Evolutionary conservation across 2,329 filamentous ascomycete species (phyloP).

Genomic region (Neonectria sp.): DNA sequence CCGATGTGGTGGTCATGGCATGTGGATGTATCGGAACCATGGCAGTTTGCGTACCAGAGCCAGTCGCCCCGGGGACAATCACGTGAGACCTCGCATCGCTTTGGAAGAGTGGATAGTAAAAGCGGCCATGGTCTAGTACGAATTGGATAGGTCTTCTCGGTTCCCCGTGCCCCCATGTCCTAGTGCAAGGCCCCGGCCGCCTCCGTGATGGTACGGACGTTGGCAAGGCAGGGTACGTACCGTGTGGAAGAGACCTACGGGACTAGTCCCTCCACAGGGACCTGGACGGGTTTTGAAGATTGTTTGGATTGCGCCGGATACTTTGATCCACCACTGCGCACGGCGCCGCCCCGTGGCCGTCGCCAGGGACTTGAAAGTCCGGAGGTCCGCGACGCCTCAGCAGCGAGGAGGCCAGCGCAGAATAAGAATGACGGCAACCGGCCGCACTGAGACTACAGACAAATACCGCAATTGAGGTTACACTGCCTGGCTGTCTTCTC

Average conservation of each 20-base stretch:
- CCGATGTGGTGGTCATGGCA: neutral
- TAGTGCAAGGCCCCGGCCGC: conserved; percentile 17
- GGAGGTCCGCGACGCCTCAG: neutral
- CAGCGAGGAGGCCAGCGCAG: neutral
- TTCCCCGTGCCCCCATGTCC: conserved; percentile 25
- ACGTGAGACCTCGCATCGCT: conserved; percentile 7
- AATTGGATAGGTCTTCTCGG: conserved; percentile 8
- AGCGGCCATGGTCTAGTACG: conserved; percentile 10
- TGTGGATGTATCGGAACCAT: conserved; percentile 7
- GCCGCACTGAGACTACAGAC: neutral
- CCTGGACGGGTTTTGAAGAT: neutral
- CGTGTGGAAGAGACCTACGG: no score
- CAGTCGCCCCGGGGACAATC: neutral
- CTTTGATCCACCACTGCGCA: conserved; percentile 4
- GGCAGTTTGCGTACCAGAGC: conserved; percentile 4
- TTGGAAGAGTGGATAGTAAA: neutral
- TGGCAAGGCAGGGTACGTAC: neutral
- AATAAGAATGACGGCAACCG: neutral
- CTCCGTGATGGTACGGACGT: conserved; percentile 26
- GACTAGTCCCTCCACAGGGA: neutral
- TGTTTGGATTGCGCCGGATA: neutral
- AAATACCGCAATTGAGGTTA: neutral
- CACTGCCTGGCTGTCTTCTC: neutral
- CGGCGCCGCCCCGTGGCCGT: conserved; percentile 5
- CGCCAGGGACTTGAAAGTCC: neutral